Evolutionary conservation across 768 basidiomycete species (phyloP).

Genomic region (Trametes cinnabarina): DNA sequence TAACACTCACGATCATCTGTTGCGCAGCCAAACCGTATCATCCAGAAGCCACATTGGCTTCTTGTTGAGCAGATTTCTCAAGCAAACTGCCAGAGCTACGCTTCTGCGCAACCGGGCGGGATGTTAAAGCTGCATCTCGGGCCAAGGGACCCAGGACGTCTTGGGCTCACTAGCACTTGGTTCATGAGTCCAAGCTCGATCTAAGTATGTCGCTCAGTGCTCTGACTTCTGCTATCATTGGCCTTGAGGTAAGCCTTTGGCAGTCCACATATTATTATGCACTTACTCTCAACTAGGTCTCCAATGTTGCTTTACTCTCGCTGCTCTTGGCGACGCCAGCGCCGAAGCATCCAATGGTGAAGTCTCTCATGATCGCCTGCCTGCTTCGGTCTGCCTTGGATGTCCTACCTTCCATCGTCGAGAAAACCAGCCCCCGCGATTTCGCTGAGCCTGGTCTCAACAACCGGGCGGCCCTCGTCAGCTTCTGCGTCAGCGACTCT

Average conservation of each 20-base stretch:
- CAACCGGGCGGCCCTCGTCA: background rate
- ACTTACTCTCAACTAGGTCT: background rate
- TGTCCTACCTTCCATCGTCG: constrained; percentile 14
- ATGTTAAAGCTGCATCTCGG: background rate
- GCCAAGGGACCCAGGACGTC: too few species aligned
- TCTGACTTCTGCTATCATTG: constrained; percentile 17
- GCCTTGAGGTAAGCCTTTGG: constrained; percentile 19
- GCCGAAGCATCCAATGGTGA: constrained; percentile 25
- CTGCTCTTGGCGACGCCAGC: constrained; percentile 22
- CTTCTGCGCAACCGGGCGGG: background rate
- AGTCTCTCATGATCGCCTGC: constrained; percentile 18
- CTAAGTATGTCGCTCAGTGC: constrained; percentile 1
- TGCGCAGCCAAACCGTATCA: constrained; percentile 10
- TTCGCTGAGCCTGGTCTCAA: background rate
- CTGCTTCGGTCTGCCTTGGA: constrained; percentile 18
- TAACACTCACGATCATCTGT: background rate
- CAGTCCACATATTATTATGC: too few species aligned
- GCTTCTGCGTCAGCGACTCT: constrained; percentile 19
- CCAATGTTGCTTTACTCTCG: constrained; percentile 10
- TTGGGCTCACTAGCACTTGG: too few species aligned
- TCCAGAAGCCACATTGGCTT: constrained; percentile 1
- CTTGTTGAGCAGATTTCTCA: constrained; percentile 13
- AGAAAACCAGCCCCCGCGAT: constrained; percentile 1
- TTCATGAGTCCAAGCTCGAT: background rate
- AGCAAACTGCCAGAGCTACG: background rate